A percentile compares a stretch with the other conserved stretches of the same genome.
phyloP scores from a whole-genome alignment of 192 early-diverging fungal species.

The Podila epigama region DNA sequence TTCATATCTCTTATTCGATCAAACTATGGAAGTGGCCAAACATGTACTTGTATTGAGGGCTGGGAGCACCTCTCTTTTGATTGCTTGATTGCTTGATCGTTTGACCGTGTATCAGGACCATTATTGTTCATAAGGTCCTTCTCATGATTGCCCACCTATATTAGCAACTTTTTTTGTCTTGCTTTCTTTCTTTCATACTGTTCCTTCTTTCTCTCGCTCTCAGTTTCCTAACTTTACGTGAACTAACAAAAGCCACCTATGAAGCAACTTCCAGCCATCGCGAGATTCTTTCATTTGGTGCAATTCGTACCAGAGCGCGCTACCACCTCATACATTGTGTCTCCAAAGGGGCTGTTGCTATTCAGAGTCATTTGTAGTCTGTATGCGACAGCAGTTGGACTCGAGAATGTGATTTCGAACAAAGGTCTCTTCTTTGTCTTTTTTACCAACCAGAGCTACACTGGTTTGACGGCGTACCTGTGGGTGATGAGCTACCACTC shows the following conservation, averaged over 20 bases:
- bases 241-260: not conserved
- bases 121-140: too few relatives aligned
- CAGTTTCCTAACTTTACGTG: not conserved
- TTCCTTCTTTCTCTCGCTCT: not conserved
- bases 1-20: too few relatives aligned
- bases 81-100: too few relatives aligned
- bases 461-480: not conserved
- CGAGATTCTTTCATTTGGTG: not conserved
- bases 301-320: not conserved
- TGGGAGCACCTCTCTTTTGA: too few relatives aligned
- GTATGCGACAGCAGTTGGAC: not conserved
- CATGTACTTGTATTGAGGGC: too few relatives aligned
- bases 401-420: not conserved
- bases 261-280: not conserved
- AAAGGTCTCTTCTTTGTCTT: not conserved
- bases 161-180: not conserved
- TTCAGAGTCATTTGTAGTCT: not conserved
- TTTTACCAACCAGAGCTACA: not conserved
- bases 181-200: not conserved
- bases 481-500: not conserved
- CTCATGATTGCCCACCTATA: too few relatives aligned
- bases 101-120: too few relatives aligned
- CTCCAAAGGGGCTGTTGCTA: not conserved
- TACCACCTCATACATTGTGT: not conserved
- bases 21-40: too few relatives aligned